Base-by-base conservation (phyloP, 163 green algal genomes). In the Scenedesmus sp. region DNA sequence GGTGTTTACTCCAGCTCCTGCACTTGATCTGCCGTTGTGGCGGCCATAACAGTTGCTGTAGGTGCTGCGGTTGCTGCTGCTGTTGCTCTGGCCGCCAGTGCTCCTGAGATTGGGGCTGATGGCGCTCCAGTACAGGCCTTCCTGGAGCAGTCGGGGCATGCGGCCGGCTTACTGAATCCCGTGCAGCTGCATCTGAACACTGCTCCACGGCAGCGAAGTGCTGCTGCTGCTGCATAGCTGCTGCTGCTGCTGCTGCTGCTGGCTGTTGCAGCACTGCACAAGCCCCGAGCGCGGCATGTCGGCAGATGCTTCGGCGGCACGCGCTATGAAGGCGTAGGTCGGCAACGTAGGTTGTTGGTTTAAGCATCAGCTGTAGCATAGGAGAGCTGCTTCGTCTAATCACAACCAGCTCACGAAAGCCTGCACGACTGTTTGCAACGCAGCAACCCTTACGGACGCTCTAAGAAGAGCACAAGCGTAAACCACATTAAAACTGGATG, bases 1-100 rank as follows among this genome's bases (percentile, higher is more conserved):
- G 91, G 82, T 92, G 86, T 9, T 3, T 1, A 12, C 44, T 92
- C 92, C 92, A 94, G 40, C 84, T 89, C 10, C 84, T 83, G 65
- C 18, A 42, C 16, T 33, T 89, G 15, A 44, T 18, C 43, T 35
- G 70, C 70, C 22, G 68, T 35, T 72, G 85, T 18, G 4, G 43
- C 30, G 35, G 46, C 65, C 35, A 37, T 37, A 42, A 37, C 33
- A 12, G 70, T 40, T 40, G 46, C 40, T 40, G n/a, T 33, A 30
- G 46, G 24, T 76, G 68, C 49, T 33, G 10, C 22, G 9, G 10
- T 10, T 85, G 44, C 73, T 73, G 42, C 68, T 37, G 49, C 65
- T 56, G 83, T 37, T 76, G 42, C 46, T 86, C 1, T 10, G 43
- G 46, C 81, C 33, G 30, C 42, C 70, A 42, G 33, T 70, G 61